Percentiles rank a stretch among this genome's conserved stretches.
Conservation (phyloP, 345 rosid genomes). For the Brassica incana region DNA sequence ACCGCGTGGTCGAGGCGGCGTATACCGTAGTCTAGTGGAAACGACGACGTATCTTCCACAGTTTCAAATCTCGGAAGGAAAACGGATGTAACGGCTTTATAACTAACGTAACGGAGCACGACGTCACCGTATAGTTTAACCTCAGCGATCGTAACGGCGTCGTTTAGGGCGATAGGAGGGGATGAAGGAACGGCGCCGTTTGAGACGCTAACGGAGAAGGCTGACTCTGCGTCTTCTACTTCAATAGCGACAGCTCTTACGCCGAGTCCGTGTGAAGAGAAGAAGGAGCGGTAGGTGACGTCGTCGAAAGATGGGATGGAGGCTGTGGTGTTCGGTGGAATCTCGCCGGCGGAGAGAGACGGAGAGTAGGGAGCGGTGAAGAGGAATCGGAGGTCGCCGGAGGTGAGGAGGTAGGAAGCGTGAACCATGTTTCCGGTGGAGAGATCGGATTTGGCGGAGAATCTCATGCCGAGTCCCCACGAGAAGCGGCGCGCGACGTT, state of each 20-base stretch:
- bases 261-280: conserved; percentile 67
- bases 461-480: conserved; percentile 89
- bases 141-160: conserved; percentile 58
- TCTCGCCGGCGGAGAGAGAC: conserved; percentile 49
- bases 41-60: conserved; percentile 51
- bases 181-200: conserved; percentile 64
- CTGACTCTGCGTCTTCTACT: conserved; percentile 74
- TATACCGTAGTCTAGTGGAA: conserved; percentile 72
- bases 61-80: conserved; percentile 71
- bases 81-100: background rate
- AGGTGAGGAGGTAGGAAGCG: conserved; percentile 80
- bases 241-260: conserved; percentile 71
- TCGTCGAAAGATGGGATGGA: conserved; percentile 64
- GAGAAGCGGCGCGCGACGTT: conserved; percentile 81
- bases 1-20: conserved; percentile 84
- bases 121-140: conserved; percentile 83
- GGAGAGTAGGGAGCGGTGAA: conserved; percentile 92
- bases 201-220: conserved; percentile 58
- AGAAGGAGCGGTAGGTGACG: conserved; percentile 46
- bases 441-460: conserved; percentile 83
- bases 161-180: conserved; percentile 51
- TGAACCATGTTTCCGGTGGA: conserved; percentile 85
- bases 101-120: conserved; percentile 77
- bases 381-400: conserved; percentile 77
- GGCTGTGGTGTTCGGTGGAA: conserved; percentile 31